phyloP scores from a whole-genome alignment of 345 rosid genomes.

The Erodium maritimum region DNA sequence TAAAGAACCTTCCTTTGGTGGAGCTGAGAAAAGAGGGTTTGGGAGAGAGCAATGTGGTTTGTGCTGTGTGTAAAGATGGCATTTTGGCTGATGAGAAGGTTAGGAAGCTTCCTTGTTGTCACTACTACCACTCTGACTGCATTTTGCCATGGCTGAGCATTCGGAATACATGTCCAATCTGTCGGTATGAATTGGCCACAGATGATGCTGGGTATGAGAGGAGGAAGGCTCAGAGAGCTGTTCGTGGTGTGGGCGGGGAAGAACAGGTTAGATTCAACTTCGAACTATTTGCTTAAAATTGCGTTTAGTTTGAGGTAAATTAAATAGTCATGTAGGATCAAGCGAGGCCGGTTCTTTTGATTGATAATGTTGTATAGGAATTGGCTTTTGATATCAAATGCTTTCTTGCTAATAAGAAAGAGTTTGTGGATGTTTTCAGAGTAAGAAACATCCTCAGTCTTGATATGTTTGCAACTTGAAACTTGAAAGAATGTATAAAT shows the following conservation, averaged over 20 bases:
- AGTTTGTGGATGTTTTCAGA: neutral
- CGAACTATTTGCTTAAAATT: conserved; percentile 15
- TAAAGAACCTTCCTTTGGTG: conserved; percentile 33
- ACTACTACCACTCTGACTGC: conserved; percentile 40
- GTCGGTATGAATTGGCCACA: conserved; percentile 41
- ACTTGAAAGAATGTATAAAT: neutral
- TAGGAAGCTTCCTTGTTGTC: conserved; percentile 36
- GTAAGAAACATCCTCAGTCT: neutral
- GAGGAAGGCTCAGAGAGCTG: conserved; percentile 13
- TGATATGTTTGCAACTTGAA: neutral
- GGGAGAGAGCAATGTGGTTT: conserved; percentile 15
- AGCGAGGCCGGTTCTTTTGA: neutral
- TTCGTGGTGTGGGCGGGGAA: conserved; percentile 7
- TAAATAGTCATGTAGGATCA: neutral
- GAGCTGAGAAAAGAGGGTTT: conserved; percentile 23
- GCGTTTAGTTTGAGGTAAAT: neutral
- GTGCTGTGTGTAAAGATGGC: conserved; percentile 47
- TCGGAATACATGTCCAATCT: conserved; percentile 43
- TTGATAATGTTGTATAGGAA: neutral
- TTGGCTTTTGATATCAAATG: neutral
- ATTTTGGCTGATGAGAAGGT: conserved; percentile 25
- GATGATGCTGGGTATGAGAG: conserved; percentile 41
- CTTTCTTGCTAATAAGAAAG: too few relatives aligned
- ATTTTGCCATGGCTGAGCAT: conserved; percentile 39
- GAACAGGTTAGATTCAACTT: conserved; percentile 14